Evolutionary conservation across 2,329 filamentous ascomycete genomes (phyloP), one percentile per base, ranked within the genome.

Genomic region (Aspergillus ochraceus): DNA sequence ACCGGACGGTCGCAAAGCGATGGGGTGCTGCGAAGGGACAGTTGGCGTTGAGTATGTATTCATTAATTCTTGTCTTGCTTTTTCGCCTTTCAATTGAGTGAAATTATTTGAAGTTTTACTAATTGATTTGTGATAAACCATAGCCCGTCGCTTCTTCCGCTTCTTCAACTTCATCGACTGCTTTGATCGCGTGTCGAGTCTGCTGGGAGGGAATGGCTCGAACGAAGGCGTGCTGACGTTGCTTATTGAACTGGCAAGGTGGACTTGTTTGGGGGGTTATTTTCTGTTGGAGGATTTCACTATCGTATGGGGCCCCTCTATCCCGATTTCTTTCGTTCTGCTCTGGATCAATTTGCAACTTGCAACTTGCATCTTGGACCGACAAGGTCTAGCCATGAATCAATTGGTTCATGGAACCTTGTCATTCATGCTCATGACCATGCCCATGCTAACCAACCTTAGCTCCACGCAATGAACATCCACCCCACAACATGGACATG

Each of bases 91-190:
- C 12, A 36, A 17, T 36, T 36, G 12, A 14, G 32, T 17, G 32
- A 36, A 46, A 2, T 17, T n/a, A 1, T 51, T n/a, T 19, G 46
- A 17, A 5, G 22, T 9, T 42, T 24, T 29, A 4, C 30, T 51
- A 26, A 42, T 53, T 9, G n/a, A 24, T 39, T 39, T 4, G 57
- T 47, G 32, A 58, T 8, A 9, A 29, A 29, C 8, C 0, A 8
- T 49, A 82, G 81, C 76, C 30, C 81, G 90, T 42, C 84, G 88
- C 22, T 87, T 85, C 74, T 82, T 91, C 70, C 86, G 90, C 12
- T 77, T 90, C 59, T 89, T 90, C 71, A 86, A 87, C 67, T 91
- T 88, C 70, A 74, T 90, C 55, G 85, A 86, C 50, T 81, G 80
- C 52, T 88, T 90, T 65, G 70, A 78, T 24, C 71, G 76, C 2